Evolutionary conservation across 106 monocot species (phyloP), one percentile per base, ranked within the genome.

Genomic region (Dioscorea zingiberensis): DNA sequence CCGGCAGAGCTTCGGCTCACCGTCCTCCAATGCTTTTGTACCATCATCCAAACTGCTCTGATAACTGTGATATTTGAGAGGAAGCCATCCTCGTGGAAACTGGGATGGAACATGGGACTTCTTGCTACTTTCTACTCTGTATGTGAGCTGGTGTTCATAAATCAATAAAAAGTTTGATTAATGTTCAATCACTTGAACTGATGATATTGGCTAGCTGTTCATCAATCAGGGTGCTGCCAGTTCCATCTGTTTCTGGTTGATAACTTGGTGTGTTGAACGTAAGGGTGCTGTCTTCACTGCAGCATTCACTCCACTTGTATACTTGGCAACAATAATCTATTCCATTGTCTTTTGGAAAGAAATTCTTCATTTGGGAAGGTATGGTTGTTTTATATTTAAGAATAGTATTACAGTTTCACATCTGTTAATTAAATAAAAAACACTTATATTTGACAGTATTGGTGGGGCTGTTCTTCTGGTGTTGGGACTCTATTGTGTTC

Each of bases 201-300:
- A 13, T 47, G 9, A 8, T 38, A 8, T 38, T 10, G 6, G 6
- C 4, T n/a, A n/a, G n/a, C n/a, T 38, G 6, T 38, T 4, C 2
- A 13, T 25, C 3, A 16, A 17, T 2, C 44, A 62, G 62, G 62
- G 62, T 44, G 2, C 22, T 12, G 17, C 44, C 16, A 62, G 38
- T 2, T 17, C 38, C 18, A 21, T 62, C 1, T 44, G 38, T 44
- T 62, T 7, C n/a, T 62, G 62, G 62, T 44, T 62, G 44, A n/a
- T 44, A n/a, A 44, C 44, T 16, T 62, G 62, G 62, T 62, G 62
- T 38, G 22, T 62, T 0, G 44, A 29, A 19, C 21, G 25, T 17
- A 62, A 62, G 44, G 62, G 62, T 9, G 38, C 62, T 17, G 44
- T 62, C 62, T 62, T 62, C 62, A 45, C 62, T n/a, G 32, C 62